A percentile compares a stretch with the other conserved stretches of the same genome.
phyloP scores from a whole-genome alignment of 441 rosid species.

The Sinapis alba region DNA sequence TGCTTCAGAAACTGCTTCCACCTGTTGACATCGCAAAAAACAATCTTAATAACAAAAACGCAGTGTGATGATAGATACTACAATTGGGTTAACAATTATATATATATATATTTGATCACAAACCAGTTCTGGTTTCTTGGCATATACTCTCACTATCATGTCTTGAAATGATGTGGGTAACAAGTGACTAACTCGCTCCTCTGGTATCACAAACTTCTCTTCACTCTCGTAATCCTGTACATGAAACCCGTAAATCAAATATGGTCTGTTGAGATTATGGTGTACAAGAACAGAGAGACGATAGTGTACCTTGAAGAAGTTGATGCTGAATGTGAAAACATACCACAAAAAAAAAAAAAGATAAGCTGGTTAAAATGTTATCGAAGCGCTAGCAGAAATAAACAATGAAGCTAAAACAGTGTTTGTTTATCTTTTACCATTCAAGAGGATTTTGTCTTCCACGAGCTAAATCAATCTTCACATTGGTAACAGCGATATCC shows the following conservation, averaged over 20 bases:
- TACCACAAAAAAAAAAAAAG: constrained; percentile 17
- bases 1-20: constrained; percentile 77
- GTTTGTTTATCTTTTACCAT: constrained; percentile 49
- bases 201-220: constrained; percentile 74
- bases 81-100: not conserved
- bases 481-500: constrained; percentile 80
- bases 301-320: constrained; percentile 78
- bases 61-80: not conserved
- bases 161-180: constrained; percentile 82
- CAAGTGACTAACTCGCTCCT: constrained; percentile 83
- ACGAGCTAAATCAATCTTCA: constrained; percentile 84
- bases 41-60: not conserved
- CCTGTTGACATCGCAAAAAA: constrained; percentile 45
- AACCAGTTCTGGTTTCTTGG: constrained; percentile 87
- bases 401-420: not conserved
- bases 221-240: constrained; percentile 79
- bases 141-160: constrained; percentile 89
- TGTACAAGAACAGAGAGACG: constrained; percentile 7
- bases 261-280: not conserved
- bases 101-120: constrained; percentile 14
- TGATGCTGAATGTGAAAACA: constrained; percentile 60
- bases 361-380: constrained; percentile 20
- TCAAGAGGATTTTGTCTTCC: constrained; percentile 88
- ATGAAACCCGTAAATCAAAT: not conserved
- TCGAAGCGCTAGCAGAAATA: not conserved